Evolutionary conservation across 164 flowering plant genomes (phyloP).

Genomic region (Platanus orientalis): DNA sequence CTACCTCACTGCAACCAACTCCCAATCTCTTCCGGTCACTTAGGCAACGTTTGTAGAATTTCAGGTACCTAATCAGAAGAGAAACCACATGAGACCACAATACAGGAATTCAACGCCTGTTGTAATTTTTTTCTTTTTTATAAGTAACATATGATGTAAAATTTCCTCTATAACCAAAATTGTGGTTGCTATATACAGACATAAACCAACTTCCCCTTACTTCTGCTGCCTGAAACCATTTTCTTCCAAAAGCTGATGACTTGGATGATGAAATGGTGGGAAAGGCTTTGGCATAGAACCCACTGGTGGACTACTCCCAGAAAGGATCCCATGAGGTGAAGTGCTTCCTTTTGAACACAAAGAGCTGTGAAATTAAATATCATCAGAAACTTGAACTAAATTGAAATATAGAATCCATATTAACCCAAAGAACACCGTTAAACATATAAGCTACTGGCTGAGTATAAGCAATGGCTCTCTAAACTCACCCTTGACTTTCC

Average conservation of each 20-base stretch:
- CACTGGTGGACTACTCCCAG: conserved; percentile 86
- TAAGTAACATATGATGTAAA: neutral
- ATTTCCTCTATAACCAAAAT: neutral
- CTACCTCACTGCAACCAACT: conserved; percentile 95
- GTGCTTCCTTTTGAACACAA: conserved; percentile 71
- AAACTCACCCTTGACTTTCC: conserved; percentile 70
- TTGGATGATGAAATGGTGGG: conserved; percentile 96
- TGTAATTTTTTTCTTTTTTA: too few species aligned
- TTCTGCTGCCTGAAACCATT: conserved; percentile 92
- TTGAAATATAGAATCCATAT: too few species aligned
- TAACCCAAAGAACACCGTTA: neutral
- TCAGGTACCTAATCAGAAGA: conserved; percentile 62
- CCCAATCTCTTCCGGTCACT: conserved; percentile 82
- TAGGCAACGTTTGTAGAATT: conserved; percentile 80
- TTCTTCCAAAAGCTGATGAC: conserved; percentile 91
- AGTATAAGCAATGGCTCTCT: conserved; percentile 3
- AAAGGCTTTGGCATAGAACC: conserved; percentile 89
- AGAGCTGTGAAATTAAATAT: conserved; percentile 32
- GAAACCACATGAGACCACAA: conserved; percentile 6
- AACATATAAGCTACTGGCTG: neutral
- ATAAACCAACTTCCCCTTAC: conserved; percentile 42
- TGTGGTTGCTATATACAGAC: neutral
- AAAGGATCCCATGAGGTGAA: conserved; percentile 64
- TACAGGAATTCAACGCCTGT: neutral
- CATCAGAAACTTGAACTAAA: neutral